Evolutionary conservation across 2,329 filamentous ascomycete species (phyloP).

Genomic region (Epicoccum nigrum): DNA sequence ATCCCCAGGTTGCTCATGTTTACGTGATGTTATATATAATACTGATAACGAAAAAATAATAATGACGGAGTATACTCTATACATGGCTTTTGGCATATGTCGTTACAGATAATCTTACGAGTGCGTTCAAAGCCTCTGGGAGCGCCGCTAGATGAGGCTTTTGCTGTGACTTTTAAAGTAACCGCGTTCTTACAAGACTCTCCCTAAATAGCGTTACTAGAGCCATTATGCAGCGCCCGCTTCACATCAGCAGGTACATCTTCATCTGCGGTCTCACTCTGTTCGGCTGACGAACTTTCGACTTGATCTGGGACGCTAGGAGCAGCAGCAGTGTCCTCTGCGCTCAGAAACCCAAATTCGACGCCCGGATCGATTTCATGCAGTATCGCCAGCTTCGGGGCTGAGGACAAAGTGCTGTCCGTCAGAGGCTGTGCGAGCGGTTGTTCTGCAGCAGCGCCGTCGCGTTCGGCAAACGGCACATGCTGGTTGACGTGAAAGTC

Average conservation of each 20-base stretch:
- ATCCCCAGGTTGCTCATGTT: too few species aligned
- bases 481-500: background rate
- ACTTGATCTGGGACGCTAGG: background rate
- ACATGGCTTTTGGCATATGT: constrained; percentile 2
- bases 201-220: background rate
- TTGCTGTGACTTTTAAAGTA: background rate
- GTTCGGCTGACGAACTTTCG: background rate
- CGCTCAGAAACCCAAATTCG: background rate
- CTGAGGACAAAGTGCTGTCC: background rate
- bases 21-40: too few species aligned
- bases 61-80: background rate
- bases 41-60: too few species aligned
- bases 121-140: constrained; percentile 2
- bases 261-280: background rate
- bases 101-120: constrained; percentile 7
- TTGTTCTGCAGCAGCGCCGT: background rate
- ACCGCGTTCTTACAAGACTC: background rate
- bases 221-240: background rate
- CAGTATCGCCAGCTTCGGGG: background rate
- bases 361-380: background rate
- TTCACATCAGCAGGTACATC: background rate
- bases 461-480: constrained; percentile 9
- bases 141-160: background rate
- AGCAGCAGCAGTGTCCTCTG: background rate
- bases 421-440: background rate